These are phyloP conservation scores for Epithemia pelagica DNA, from an alignment of 108 stramenopile species.

Conservation along the genomic window DNA sequence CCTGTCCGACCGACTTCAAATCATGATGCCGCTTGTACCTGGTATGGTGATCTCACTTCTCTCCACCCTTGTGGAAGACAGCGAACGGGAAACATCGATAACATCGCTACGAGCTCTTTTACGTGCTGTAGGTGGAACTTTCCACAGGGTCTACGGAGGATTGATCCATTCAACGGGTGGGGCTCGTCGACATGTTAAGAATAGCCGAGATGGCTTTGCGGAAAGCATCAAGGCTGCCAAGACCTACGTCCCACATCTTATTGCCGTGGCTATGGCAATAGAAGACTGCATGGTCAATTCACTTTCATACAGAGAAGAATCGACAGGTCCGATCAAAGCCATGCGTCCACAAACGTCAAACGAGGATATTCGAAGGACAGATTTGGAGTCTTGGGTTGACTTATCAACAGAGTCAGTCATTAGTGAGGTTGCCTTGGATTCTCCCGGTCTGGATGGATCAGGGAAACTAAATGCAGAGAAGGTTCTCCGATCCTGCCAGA, in stretches of 20 bases:
- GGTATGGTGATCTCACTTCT: conserved; percentile 58
- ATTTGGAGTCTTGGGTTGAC: conserved; percentile 40
- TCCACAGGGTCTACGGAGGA: conserved; percentile 44
- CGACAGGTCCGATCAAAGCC: background rate
- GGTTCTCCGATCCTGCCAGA: conserved; percentile 48
- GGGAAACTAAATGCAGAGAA: conserved; percentile 3
- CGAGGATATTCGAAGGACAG: conserved; percentile 9
- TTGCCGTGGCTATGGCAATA: conserved; percentile 28
- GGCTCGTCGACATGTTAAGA: conserved; percentile 1
- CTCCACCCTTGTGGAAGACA: conserved; percentile 22
- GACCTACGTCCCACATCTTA: conserved; percentile 26
- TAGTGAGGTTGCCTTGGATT: conserved; percentile 10
- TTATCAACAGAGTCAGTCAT: conserved; percentile 24
- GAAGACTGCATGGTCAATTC: conserved; percentile 22
- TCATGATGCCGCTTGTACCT: conserved; percentile 71
- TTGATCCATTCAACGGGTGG: conserved; percentile 19
- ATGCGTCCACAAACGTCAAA: conserved; percentile 10
- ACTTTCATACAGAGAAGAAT: background rate
- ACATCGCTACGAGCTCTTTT: conserved; percentile 28
- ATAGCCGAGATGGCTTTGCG: conserved; percentile 4
- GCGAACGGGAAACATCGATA: background rate
- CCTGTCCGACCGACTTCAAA: conserved; percentile 53
- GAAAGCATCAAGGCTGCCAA: conserved; percentile 21
- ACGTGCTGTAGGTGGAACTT: conserved; percentile 32
- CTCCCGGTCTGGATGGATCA: background rate